Evolutionary conservation across 163 green algal species (phyloP), one percentile per base, ranked within the genome.

Genomic region (Chlamydomonas reinhardtii): DNA sequence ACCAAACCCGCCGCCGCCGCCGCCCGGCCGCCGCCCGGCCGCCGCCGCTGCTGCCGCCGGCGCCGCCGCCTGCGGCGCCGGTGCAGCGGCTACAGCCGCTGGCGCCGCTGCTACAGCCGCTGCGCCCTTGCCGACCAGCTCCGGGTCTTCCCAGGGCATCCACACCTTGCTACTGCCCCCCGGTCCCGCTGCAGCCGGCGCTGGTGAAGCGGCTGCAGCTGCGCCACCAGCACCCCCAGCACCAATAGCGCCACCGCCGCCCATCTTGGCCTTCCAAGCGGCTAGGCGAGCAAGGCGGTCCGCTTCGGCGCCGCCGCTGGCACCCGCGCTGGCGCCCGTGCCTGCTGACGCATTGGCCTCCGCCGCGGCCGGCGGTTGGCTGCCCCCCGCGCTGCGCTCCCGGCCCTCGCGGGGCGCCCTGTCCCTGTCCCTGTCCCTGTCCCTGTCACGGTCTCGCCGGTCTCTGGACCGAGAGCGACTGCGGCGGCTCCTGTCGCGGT

Each of bases 191-290:
- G 68, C n/a, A 68, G 68, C 31, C 39, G 39, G 43, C 0, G 56
- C 68, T 16, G 34, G 14, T 24, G 59, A 71, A 25, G 52, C 74
- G 1, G 73, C 59, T 35, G 89, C 66, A 34, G 64, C 22, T 74
- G 31, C 48, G 31, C 37, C n/a, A 16, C 39, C 8, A 8, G 39
- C 39, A 8, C 39, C 8, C 39, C 14, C 24, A 22, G 64, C 65
- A 24, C 54, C 29, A 25, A 70, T 37, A 73, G 89, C 66, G 24
- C 37, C 69, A 79, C 43, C 78, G 25, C 20, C 68, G 5, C 17
- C 74, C 64, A 88, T 73, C 34, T 56, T 35, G 31, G 69, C 85
- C 69, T 92, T 94, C 92, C 94, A 96, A 0, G 92, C 92, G 54
- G 90, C 82, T 9, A 89, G 48, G 3, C 76, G 84, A 32, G 73